Conservation (phyloP, 805 yeast genomes). For the Lipomyces japonicus region DNA sequence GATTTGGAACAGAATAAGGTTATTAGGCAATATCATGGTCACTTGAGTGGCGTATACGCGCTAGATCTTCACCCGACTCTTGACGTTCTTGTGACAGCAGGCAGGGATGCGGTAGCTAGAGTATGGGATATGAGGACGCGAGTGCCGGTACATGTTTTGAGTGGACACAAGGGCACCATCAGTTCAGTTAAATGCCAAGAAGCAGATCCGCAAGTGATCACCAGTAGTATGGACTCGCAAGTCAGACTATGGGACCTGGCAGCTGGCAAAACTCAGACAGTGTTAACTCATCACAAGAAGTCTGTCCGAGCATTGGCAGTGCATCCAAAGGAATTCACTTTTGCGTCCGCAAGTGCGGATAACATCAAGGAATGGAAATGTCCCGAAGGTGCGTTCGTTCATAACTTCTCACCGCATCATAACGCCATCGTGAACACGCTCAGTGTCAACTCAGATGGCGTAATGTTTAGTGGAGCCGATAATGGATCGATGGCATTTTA, state of each 20-base stretch:
- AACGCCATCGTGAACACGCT: constrained; percentile 64
- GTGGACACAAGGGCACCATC: constrained; percentile 78
- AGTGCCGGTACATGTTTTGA: constrained; percentile 65
- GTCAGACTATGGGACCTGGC: constrained; percentile 86
- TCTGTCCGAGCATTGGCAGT: constrained; percentile 69
- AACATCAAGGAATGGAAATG: constrained; percentile 80
- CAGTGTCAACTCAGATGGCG: constrained; percentile 58
- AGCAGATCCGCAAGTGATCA: constrained; percentile 79
- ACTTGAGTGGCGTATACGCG: constrained; percentile 81
- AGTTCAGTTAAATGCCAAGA: constrained; percentile 63
- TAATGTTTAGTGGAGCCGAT: constrained; percentile 77
- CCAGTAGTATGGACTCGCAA: constrained; percentile 81
- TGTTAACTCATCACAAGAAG: constrained; percentile 80
- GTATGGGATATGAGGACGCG: constrained; percentile 93
- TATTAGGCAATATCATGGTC: constrained; percentile 89
- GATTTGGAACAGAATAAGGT: constrained; percentile 83
- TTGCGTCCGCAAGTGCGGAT: constrained; percentile 77
- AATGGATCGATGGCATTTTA: constrained; percentile 73
- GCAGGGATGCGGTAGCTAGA: constrained; percentile 79
- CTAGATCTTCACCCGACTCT: constrained; percentile 83
- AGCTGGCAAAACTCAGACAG: constrained; percentile 66
- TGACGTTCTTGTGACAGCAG: constrained; percentile 79
- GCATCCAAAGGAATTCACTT: constrained; percentile 66
- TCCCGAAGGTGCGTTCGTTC: constrained; percentile 71
- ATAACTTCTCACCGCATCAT: constrained; percentile 48